Evolutionary conservation across 805 yeast species (phyloP), one percentile per base, ranked within the genome.

Genomic region (Suhomyces sp.): DNA sequence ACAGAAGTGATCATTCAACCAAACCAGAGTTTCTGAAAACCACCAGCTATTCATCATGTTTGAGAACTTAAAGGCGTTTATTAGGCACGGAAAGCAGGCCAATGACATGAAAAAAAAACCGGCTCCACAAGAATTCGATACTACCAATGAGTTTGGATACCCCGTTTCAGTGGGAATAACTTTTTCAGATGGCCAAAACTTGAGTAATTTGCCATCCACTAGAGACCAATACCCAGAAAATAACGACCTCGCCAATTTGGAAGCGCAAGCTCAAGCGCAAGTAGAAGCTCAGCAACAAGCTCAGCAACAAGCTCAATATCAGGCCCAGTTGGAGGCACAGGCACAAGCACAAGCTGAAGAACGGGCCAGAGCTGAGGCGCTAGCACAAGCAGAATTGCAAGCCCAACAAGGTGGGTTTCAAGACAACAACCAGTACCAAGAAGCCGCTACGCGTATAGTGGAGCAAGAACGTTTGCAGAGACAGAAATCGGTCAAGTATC

Each of bases 41-140:
- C n/a, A n/a, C n/a, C n/a, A n/a, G n/a, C n/a, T n/a, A n/a, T n/a
- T n/a, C n/a, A n/a, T n/a, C 31, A 65, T 65, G 69, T 63, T 65
- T 51, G 59, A 79, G 65, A 82, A 83, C 60, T 69, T 82, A 56
- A 79, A 79, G 59, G 83, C 84, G 58, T 81, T 82, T 61, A 82
- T 82, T 46, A 78, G 87, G 56, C 87, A 83, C 57, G 87, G 87
- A 21, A 81, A 80, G 57, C 83, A 81, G 60, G 86, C 85, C 56
- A 72, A 72, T 58, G 73, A 73, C 27, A 27, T 56, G 46, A 61
- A 56, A 40, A 53, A 53, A 47, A 57, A 54, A 40, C 21, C 15
- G 27, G n/a, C 22, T 5, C 46, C 47, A 7, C 46, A 13, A 19
- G 4, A 24, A 33, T 19, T 33, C 39, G 27, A 31, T 43, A 40